Evolutionary conservation across 1,284 basidiomycete genomes (phyloP).

Genomic region (Polyporus tsugae): DNA sequence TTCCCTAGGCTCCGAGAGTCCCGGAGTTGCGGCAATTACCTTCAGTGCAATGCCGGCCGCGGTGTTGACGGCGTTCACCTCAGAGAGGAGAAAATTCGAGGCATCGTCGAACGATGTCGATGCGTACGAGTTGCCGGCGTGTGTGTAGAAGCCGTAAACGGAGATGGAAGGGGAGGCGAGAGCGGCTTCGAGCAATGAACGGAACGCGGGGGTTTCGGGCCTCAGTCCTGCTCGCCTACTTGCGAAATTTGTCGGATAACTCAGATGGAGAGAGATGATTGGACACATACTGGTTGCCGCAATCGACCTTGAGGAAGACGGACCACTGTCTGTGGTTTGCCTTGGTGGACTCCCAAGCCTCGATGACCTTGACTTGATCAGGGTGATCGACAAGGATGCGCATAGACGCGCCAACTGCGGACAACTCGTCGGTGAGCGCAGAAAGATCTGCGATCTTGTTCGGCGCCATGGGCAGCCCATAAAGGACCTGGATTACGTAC

Average conservation of each 20-base stretch:
- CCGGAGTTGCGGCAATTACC: conserved; percentile 49
- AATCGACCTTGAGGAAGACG: conserved; percentile 84
- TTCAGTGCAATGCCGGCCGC: conserved; percentile 69
- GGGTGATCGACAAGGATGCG: conserved; percentile 81
- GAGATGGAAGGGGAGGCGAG: conserved; percentile 62
- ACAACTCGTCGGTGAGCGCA: conserved; percentile 63
- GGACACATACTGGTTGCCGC: conserved; percentile 71
- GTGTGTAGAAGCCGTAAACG: conserved; percentile 87
- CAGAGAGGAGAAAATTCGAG: conserved; percentile 70
- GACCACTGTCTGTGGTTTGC: conserved; percentile 64
- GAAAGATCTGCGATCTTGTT: conserved; percentile 82
- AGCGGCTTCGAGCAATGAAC: conserved; percentile 59
- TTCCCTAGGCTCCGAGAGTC: conserved; percentile 43
- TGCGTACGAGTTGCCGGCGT: conserved; percentile 80
- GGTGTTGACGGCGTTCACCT: conserved; percentile 75
- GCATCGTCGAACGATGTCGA: conserved; percentile 74
- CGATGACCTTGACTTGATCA: conserved; percentile 73
- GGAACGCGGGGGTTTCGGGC: conserved; percentile 62
- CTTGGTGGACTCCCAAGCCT: conserved; percentile 59
- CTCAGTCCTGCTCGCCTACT: conserved; percentile 83
- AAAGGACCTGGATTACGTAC: conserved; percentile 68
- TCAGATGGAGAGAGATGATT: conserved; percentile 7
- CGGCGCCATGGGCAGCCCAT: conserved; percentile 74
- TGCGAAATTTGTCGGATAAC: conserved; percentile 15
- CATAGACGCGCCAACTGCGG: conserved; percentile 59